Base-by-base conservation (phyloP, 305 asterid genomes). In the Solanum aculeatissimum region DNA sequence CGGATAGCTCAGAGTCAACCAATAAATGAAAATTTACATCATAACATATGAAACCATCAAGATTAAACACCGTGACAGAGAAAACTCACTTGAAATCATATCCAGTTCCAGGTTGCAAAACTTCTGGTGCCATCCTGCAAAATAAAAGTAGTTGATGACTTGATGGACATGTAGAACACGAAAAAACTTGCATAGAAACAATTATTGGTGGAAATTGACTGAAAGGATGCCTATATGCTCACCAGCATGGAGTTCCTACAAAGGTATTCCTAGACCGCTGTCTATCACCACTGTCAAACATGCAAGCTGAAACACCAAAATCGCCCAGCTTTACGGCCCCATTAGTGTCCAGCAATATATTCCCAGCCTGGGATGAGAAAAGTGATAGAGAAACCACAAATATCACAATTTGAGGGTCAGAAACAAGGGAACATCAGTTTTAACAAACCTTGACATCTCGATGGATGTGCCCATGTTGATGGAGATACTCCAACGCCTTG, bases 191-290 rank as follows among this genome's bases (percentile, higher is more conserved):
- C 85, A 78, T 78, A 51, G 75, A 57, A 68, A 47, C 69, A 83
- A 71, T 19, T 29, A 83, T 57, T 53, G 54, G 58, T 21, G 9
- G 63, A 27, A 23, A 21, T 63, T 71, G 75, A 40, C 78, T n/a
- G 68, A 75, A 87, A 81, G 63, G 86, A 32, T 51, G 47, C 45
- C n/a, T 66, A 80, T 82, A 43, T 45, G 80, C 86, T 40, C 90
- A 97, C 99, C 99, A 97, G 95, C 99, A 97, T 49, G 99, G 99
- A 90, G 99, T 97, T 89, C 99, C 99, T 32, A 97, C 98, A 86
- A 97, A 97, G 80, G 99, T 97, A 90, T 94, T 97, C 89, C 99
- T 92, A 69, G 99, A 94, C 35, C 98, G 95, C 84, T 94, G 99
- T 86, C 99, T 92, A 89, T 94, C 99, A 88, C 98, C 98, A 87